Percentiles rank a stretch among this genome's conserved stretches.
phyloP scores from a whole-genome alignment of 2,329 filamentous ascomycete genomes.

The Clarireedia monteithiana region DNA sequence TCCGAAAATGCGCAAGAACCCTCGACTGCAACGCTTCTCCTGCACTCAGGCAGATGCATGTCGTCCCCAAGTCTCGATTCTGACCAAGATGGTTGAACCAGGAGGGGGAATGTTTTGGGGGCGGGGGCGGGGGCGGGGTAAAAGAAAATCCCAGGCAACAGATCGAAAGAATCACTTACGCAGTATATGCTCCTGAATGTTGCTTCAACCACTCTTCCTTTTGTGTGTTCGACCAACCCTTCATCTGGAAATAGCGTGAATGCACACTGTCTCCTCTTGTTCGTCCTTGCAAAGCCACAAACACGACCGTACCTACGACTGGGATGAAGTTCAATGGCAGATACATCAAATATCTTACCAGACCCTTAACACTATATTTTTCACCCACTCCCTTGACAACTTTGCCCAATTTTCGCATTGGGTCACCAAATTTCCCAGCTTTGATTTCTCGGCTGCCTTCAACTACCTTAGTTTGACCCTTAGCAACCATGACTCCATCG shows the following conservation, averaged over 20 bases:
- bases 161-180: slow-evolving; percentile 42
- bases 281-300: slow-evolving; percentile 67
- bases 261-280: slow-evolving; percentile 35
- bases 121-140: too few relatives aligned
- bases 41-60: too few relatives aligned
- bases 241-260: slow-evolving; percentile 78
- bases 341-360: slow-evolving; percentile 64
- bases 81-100: not conserved
- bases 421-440: slow-evolving; percentile 41
- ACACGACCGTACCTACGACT: slow-evolving; percentile 74
- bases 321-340: slow-evolving; percentile 91
- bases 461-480: slow-evolving; percentile 52
- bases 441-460: slow-evolving; percentile 68
- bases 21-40: too few relatives aligned
- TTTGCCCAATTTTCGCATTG: slow-evolving; percentile 47
- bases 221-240: slow-evolving; percentile 64
- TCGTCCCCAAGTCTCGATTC: not conserved
- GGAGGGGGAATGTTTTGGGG: too few relatives aligned
- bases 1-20: not conserved
- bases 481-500: slow-evolving; percentile 59
- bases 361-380: slow-evolving; percentile 49
- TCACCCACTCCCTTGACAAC: slow-evolving; percentile 50
- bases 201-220: slow-evolving; percentile 61
- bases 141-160: not conserved
- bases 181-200: slow-evolving; percentile 70